Percentiles rank a stretch among this genome's conserved stretches.
phyloP scores from a whole-genome alignment of 2,329 filamentous ascomycete genomes.

The Paracoccidioides brasiliensis region DNA sequence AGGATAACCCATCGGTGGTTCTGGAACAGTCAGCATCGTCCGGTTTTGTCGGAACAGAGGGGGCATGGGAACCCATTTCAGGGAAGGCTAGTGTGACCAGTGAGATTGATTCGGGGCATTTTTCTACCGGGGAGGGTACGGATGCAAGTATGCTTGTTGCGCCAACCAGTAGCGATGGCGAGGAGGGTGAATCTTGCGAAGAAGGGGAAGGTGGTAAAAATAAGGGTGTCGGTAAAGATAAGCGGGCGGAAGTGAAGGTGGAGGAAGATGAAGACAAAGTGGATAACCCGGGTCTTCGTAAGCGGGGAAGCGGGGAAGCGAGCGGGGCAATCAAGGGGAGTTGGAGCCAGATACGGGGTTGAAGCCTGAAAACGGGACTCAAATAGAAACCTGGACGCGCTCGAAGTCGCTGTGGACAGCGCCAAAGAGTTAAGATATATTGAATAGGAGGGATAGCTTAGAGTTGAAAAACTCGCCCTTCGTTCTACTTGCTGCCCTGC shows the following conservation, averaged over 20 bases:
- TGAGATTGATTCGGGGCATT: slow-evolving; percentile 12
- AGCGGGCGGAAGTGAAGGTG: not conserved
- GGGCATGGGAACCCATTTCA: slow-evolving; percentile 15
- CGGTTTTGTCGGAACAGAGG: slow-evolving; percentile 1
- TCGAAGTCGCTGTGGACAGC: not conserved
- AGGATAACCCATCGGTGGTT: not conserved
- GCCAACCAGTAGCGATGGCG: slow-evolving; percentile 16
- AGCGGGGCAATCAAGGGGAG: not conserved
- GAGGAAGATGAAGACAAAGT: not conserved
- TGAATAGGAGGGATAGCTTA: not conserved
- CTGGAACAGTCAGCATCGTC: not conserved
- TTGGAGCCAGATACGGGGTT: not conserved
- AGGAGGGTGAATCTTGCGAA: slow-evolving; percentile 19
- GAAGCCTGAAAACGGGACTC: not conserved
- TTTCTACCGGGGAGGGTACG: slow-evolving; percentile 13
- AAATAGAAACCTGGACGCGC: not conserved
- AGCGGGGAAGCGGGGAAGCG: not conserved
- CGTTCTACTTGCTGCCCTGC: too few species aligned
- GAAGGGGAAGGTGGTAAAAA: slow-evolving; percentile 12
- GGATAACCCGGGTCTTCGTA: not conserved
- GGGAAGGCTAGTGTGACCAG: not conserved
- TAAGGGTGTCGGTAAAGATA: not conserved
- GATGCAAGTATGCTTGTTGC: slow-evolving; percentile 19
- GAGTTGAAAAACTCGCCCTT: too few species aligned
- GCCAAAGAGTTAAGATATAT: not conserved